phyloP scores from a whole-genome alignment of 805 yeast genomes.

The Teunomyces stri region DNA sequence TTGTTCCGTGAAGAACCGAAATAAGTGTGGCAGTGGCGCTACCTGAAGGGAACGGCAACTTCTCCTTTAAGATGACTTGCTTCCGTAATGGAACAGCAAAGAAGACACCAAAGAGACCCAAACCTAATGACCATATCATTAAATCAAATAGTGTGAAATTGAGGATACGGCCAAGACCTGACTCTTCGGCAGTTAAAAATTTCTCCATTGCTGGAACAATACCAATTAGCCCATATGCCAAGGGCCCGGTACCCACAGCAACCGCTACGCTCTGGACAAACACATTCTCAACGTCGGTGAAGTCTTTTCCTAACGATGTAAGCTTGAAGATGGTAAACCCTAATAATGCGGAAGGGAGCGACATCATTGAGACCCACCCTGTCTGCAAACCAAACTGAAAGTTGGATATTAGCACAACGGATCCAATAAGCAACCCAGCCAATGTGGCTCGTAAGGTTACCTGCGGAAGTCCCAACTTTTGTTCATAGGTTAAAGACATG shows the following conservation, averaged over 20 bases:
- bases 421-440: slow-evolving; percentile 82
- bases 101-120: slow-evolving; percentile 93
- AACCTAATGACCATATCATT: slow-evolving; percentile 77
- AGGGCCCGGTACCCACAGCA: slow-evolving; percentile 96
- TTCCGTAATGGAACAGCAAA: slow-evolving; percentile 86
- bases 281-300: slow-evolving; percentile 91
- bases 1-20: slow-evolving; percentile 77
- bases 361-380: slow-evolving; percentile 99
- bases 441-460: slow-evolving; percentile 70
- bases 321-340: slow-evolving; percentile 82
- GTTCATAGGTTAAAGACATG: slow-evolving; percentile 13
- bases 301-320: slow-evolving; percentile 41
- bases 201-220: slow-evolving; percentile 95
- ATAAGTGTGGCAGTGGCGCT: slow-evolving; percentile 93
- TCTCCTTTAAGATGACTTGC: slow-evolving; percentile 85
- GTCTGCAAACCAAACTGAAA: slow-evolving; percentile 97
- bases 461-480: slow-evolving; percentile 58
- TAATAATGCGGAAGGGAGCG: slow-evolving; percentile 85
- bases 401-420: slow-evolving; percentile 81
- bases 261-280: slow-evolving; percentile 90
- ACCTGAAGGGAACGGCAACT: slow-evolving; percentile 91
- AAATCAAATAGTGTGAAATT: slow-evolving; percentile 49
- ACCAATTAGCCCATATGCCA: slow-evolving; percentile 93
- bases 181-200: slow-evolving; percentile 73
- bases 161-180: slow-evolving; percentile 51